These are phyloP conservation scores for Polychytrium aggregatum DNA, from an alignment of 192 early-diverging fungal genomes.

Conservation along the genomic window DNA sequence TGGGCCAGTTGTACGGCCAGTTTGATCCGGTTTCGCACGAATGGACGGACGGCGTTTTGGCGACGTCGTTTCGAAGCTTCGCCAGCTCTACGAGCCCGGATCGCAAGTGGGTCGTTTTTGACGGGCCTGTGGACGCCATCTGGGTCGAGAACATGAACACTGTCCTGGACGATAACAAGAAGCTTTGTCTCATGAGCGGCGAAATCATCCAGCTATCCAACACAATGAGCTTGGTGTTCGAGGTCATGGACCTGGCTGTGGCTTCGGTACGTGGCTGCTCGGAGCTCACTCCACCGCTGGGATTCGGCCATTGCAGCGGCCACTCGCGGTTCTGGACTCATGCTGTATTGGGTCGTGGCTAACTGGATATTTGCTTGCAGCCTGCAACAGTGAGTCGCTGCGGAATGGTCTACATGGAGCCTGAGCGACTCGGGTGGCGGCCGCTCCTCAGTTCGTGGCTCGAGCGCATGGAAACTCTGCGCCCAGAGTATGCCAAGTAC, in stretches of 20 bases:
- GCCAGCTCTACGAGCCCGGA: slow-evolving; percentile 40
- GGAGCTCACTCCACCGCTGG: too few species aligned
- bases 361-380: too few species aligned
- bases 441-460: slow-evolving; percentile 43
- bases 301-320: too few species aligned
- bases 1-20: slow-evolving; percentile 52
- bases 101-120: slow-evolving; percentile 55
- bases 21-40: slow-evolving; percentile 52
- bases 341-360: too few species aligned
- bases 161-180: slow-evolving; percentile 54
- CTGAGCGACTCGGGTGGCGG: slow-evolving; percentile 45
- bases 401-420: slow-evolving; percentile 55
- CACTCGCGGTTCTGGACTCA: too few species aligned
- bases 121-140: slow-evolving; percentile 51
- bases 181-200: slow-evolving; percentile 50
- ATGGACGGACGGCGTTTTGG: slow-evolving; percentile 54
- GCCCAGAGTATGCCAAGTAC: slow-evolving; percentile 6
- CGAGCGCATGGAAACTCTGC: slow-evolving; percentile 24
- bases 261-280: slow-evolving; percentile 43
- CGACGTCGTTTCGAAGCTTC: slow-evolving; percentile 37
- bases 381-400: slow-evolving; percentile 55
- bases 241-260: slow-evolving; percentile 57
- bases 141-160: slow-evolving; percentile 62
- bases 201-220: slow-evolving; percentile 56
- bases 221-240: slow-evolving; percentile 55